A percentile compares a stretch with the other conserved stretches of the same genome.
phyloP scores from a whole-genome alignment of 768 basidiomycete species.

The Russula abietina region DNA sequence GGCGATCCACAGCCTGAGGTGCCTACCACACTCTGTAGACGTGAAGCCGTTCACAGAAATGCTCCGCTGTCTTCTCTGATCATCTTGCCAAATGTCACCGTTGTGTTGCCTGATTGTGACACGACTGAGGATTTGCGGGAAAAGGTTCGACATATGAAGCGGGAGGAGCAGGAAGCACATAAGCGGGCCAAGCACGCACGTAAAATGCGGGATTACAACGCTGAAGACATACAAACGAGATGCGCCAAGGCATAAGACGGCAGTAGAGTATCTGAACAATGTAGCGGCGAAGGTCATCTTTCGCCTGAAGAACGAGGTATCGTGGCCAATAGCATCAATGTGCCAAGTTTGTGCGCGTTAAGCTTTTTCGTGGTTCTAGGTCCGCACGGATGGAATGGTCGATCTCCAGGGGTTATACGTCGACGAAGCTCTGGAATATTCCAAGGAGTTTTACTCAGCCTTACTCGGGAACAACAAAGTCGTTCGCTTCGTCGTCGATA shows the following conservation, averaged over 20 bases:
- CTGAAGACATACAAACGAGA: not conserved
- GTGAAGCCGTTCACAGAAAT: no score
- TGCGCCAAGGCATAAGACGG: not conserved
- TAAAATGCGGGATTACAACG: not conserved
- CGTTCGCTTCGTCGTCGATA: conserved; percentile 16
- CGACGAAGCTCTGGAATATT: not conserved
- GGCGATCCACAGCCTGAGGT: not conserved
- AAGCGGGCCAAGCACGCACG: not conserved
- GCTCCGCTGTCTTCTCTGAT: not conserved
- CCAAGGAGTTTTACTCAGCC: not conserved
- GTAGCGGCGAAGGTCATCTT: conserved; percentile 4
- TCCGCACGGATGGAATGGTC: not conserved
- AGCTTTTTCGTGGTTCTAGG: not conserved
- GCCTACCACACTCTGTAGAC: no score
- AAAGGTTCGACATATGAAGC: not conserved
- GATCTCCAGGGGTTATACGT: conserved; percentile 13
- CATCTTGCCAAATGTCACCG: not conserved
- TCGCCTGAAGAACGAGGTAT: conserved; percentile 10
- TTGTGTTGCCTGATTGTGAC: no score
- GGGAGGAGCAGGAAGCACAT: not conserved
- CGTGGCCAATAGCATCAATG: not conserved
- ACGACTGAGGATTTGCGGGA: not conserved
- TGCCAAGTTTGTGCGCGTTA: not conserved
- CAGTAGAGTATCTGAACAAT: not conserved
- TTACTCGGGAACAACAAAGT: not conserved